Percentiles rank a stretch among this genome's conserved stretches.
phyloP scores from a whole-genome alignment of 2,329 filamentous ascomycete species.

The Hysterium pulicare region DNA sequence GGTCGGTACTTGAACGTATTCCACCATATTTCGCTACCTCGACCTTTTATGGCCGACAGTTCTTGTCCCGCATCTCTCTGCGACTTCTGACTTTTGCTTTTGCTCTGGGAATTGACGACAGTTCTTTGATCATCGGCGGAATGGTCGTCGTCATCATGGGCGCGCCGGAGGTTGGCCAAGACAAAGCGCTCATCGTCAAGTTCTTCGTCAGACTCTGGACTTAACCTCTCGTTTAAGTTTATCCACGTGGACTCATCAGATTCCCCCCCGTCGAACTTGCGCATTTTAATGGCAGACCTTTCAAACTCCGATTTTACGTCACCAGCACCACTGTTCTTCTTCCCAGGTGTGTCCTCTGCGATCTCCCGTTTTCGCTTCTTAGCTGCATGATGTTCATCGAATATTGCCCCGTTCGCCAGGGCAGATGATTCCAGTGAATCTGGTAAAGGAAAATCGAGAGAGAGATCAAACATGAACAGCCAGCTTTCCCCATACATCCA shows the following conservation, averaged over 20 bases:
- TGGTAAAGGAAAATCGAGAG: conserved; percentile 57
- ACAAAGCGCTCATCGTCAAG: conserved; percentile 31
- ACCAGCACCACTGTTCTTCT: conserved; percentile 44
- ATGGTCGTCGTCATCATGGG: conserved; percentile 17
- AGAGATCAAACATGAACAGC: conserved; percentile 88
- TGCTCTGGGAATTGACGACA: conserved; percentile 11
- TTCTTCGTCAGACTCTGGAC: conserved; percentile 30
- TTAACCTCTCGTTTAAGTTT: conserved; percentile 21
- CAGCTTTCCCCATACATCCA: conserved; percentile 88
- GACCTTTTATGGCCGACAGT: conserved; percentile 19
- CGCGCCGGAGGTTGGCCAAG: conserved; percentile 25
- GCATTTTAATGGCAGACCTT: conserved; percentile 46
- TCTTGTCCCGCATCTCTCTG: conserved; percentile 14
- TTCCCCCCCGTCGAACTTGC: conserved; percentile 44
- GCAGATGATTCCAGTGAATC: conserved; percentile 9
- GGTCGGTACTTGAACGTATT: conserved; percentile 89
- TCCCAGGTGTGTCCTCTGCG: conserved; percentile 42
- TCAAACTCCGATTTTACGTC: conserved; percentile 48
- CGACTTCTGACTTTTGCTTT: conserved; percentile 5
- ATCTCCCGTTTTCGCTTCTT: conserved; percentile 19
- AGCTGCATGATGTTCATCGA: conserved; percentile 20
- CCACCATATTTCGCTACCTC: conserved; percentile 56
- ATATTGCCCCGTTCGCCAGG: conserved; percentile 8
- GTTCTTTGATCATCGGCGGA: conserved; percentile 9
- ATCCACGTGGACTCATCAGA: conserved; percentile 29